phyloP scores from a whole-genome alignment of 805 yeast species.

The Helenozyma baotianmanensis region DNA sequence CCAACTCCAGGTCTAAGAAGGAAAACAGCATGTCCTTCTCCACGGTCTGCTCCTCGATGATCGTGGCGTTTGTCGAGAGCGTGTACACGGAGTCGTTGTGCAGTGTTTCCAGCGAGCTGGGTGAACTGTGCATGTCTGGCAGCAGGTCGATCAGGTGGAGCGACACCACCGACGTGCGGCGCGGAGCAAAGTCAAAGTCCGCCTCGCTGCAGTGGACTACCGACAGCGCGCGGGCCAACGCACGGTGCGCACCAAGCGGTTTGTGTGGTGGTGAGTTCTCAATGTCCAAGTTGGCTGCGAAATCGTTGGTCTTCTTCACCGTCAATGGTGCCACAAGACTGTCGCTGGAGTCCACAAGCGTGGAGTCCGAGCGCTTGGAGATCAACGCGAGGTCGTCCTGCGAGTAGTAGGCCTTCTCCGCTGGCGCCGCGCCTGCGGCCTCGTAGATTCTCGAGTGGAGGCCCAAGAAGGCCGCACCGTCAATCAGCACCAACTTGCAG shows the following conservation, averaged over 20 bases:
- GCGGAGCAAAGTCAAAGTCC: conserved; percentile 6
- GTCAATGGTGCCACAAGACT: conserved; percentile 13
- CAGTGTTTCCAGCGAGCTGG: conserved; percentile 7
- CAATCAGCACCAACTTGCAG: conserved; percentile 47
- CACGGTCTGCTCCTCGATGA: conserved; percentile 9
- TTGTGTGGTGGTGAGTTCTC: too few species aligned
- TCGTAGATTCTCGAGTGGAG: conserved; percentile 43
- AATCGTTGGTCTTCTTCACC: too few species aligned
- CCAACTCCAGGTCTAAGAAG: conserved; percentile 11
- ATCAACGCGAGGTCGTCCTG: conserved; percentile 18
- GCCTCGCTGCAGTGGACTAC: neutral
- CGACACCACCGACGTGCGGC: conserved; percentile 6
- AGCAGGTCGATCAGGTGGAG: conserved; percentile 12
- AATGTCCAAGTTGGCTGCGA: too few species aligned
- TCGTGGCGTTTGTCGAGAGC: conserved; percentile 29
- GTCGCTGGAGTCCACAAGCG: conserved; percentile 5
- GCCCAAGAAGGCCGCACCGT: conserved; percentile 52
- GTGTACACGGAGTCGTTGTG: conserved; percentile 24
- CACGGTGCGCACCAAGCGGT: too few species aligned
- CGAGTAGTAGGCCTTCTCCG: conserved; percentile 22
- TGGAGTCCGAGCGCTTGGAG: too few species aligned
- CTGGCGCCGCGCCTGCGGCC: conserved; percentile 15
- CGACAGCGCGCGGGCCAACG: too few species aligned
- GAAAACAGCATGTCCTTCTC: conserved; percentile 7
- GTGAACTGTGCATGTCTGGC: conserved; percentile 7